Percentiles rank a stretch among this genome's conserved stretches.
These are phyloP conservation scores for Plantago elongata DNA, from an alignment of 257 asterid species.

Conservation along the genomic window DNA sequence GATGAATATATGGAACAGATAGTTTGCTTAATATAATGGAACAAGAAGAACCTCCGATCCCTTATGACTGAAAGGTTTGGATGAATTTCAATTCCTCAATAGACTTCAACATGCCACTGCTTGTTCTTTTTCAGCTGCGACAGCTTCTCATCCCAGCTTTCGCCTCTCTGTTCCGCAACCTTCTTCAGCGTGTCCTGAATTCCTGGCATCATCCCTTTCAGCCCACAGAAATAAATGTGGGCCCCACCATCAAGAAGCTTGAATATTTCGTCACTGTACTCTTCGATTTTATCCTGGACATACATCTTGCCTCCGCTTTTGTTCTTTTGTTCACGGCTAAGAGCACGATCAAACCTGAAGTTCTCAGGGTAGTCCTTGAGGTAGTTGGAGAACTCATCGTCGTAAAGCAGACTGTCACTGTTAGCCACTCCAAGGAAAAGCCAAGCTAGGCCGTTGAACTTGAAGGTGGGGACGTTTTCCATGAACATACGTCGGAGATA, in stretches of 20 bases:
- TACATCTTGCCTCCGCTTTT: slow-evolving; percentile 91
- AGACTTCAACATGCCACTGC: slow-evolving; percentile 97
- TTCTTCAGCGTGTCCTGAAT: slow-evolving; percentile 86
- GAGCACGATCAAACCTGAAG: slow-evolving; percentile 81
- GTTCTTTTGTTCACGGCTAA: slow-evolving; percentile 89
- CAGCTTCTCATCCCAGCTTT: slow-evolving; percentile 87
- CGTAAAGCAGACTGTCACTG: slow-evolving; percentile 76
- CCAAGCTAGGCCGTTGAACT: slow-evolving; percentile 89
- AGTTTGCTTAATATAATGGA: background rate
- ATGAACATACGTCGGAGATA: slow-evolving; percentile 96
- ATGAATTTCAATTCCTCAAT: slow-evolving; percentile 28
- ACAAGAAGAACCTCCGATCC: slow-evolving; percentile 1
- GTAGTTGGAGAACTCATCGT: slow-evolving; percentile 78
- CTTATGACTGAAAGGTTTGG: background rate
- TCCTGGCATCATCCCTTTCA: slow-evolving; percentile 98
- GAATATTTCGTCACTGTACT: slow-evolving; percentile 88
- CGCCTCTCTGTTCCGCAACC: slow-evolving; percentile 84
- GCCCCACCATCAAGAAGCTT: slow-evolving; percentile 81
- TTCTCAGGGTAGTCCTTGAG: slow-evolving; percentile 63
- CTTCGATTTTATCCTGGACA: slow-evolving; percentile 93
- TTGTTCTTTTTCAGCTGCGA: slow-evolving; percentile 83
- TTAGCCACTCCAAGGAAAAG: slow-evolving; percentile 98
- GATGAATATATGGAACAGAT: background rate
- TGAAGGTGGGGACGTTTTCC: slow-evolving; percentile 76
- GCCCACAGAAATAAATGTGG: slow-evolving; percentile 92